A percentile compares a stretch with the other conserved stretches of the same genome.
Conservation (phyloP, 116 monocot species). For the Cymodocea nodosa region DNA sequence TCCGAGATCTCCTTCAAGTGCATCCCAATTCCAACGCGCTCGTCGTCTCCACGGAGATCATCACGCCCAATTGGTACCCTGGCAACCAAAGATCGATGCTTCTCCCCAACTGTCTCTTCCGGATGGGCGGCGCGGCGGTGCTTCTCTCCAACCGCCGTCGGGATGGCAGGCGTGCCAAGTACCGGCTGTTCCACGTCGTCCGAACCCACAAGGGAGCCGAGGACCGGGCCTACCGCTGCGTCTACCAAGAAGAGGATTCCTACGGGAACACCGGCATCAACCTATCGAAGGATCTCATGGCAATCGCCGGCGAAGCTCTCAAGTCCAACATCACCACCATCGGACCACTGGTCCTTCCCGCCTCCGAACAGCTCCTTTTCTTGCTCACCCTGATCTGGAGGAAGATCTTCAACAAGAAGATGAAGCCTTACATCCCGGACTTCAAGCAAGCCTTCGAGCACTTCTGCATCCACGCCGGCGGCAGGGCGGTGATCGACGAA, state of each 20-base stretch:
- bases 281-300: constrained; percentile 71
- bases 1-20: constrained; percentile 15
- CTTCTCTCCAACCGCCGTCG: constrained; percentile 45
- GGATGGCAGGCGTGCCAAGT: constrained; percentile 43
- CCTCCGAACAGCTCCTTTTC: constrained; percentile 62
- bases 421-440: constrained; percentile 78
- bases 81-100: constrained; percentile 53
- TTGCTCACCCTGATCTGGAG: constrained; percentile 38
- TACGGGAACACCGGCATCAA: constrained; percentile 34
- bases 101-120: constrained; percentile 66
- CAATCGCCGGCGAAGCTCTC: constrained; percentile 56
- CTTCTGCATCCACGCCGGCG: constrained; percentile 81
- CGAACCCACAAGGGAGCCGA: constrained; percentile 66
- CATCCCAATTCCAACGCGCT: constrained; percentile 20
- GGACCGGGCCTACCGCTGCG: constrained; percentile 65
- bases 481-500: constrained; percentile 77
- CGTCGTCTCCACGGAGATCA: constrained; percentile 43
- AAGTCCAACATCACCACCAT: constrained; percentile 69
- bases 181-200: constrained; percentile 53
- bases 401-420: constrained; percentile 28
- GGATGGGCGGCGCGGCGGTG: constrained; percentile 58
- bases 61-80: constrained; percentile 44
- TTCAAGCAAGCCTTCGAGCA: constrained; percentile 79
- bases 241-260: constrained; percentile 59
- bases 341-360: constrained; percentile 52